Evolutionary conservation across 2,329 filamentous ascomycete species (phyloP).

Genomic region (Paracamarosporium sp.): DNA sequence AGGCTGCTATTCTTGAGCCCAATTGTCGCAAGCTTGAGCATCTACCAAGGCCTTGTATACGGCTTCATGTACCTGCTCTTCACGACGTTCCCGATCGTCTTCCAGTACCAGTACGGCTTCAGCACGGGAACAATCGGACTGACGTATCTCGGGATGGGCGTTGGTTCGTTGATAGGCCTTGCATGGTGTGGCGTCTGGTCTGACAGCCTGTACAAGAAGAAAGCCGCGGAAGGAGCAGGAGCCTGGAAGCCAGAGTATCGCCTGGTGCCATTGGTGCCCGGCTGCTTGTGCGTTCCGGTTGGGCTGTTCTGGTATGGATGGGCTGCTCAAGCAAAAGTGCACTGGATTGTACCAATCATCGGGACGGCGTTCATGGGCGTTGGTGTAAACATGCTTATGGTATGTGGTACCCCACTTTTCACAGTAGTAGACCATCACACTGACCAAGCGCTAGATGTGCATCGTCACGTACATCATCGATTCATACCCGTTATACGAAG

Average conservation of each 20-base stretch:
- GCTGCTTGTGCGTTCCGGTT: slow-evolving; percentile 24
- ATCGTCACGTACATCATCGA: slow-evolving; percentile 69
- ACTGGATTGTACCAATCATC: slow-evolving; percentile 36
- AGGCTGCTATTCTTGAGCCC: slow-evolving; percentile 62
- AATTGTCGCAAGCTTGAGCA: slow-evolving; percentile 53
- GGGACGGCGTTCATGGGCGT: slow-evolving; percentile 24
- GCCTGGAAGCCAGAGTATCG: slow-evolving; percentile 41
- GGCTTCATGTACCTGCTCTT: slow-evolving; percentile 43
- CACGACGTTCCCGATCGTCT: slow-evolving; percentile 31
- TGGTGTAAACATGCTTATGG: slow-evolving; percentile 20
- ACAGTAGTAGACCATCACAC: neutral
- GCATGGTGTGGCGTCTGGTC: slow-evolving; percentile 35
- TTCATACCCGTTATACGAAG: slow-evolving; percentile 51
- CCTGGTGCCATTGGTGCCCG: slow-evolving; percentile 34
- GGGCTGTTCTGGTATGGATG: slow-evolving; percentile 40
- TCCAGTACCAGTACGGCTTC: slow-evolving; percentile 27
- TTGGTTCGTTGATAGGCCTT: slow-evolving; percentile 43
- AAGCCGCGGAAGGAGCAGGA: slow-evolving; percentile 16
- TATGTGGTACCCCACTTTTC: neutral
- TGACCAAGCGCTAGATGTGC: slow-evolving; percentile 16
- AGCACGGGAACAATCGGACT: slow-evolving; percentile 22
- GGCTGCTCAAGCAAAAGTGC: slow-evolving; percentile 25
- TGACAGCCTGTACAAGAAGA: slow-evolving; percentile 34
- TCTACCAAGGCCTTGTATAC: slow-evolving; percentile 52
- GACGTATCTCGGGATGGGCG: slow-evolving; percentile 30